These are phyloP conservation scores for Saccharomycopsis malanga DNA, from an alignment of 805 yeast genomes.

Conservation along the genomic window DNA sequence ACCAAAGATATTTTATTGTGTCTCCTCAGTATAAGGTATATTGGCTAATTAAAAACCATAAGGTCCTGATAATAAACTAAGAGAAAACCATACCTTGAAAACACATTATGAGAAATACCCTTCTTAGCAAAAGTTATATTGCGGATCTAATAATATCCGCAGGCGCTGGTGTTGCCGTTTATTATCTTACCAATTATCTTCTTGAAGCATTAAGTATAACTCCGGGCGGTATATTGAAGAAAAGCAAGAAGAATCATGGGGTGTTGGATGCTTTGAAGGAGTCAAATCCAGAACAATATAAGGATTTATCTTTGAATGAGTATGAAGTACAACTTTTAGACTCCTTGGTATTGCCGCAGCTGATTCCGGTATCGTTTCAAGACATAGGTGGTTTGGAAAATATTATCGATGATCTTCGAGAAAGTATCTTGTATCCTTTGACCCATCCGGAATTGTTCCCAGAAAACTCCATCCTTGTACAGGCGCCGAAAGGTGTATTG, in stretches of 20 bases:
- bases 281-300: slow-evolving; percentile 47
- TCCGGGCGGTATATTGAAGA: slow-evolving; percentile 34
- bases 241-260: slow-evolving; percentile 51
- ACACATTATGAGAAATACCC: not conserved
- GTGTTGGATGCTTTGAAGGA: slow-evolving; percentile 51
- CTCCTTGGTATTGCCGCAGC: slow-evolving; percentile 77
- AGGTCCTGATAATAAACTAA: too few species aligned
- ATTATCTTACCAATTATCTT: slow-evolving; percentile 47
- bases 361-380: slow-evolving; percentile 64
- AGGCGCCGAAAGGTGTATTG: slow-evolving; percentile 91
- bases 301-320: slow-evolving; percentile 45
- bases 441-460: slow-evolving; percentile 67
- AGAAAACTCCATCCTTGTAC: slow-evolving; percentile 59
- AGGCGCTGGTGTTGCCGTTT: slow-evolving; percentile 65
- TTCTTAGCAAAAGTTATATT: slow-evolving; percentile 28
- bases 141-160: slow-evolving; percentile 44
- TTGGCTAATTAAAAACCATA: too few species aligned
- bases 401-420: slow-evolving; percentile 78
- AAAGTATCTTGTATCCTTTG: slow-evolving; percentile 82
- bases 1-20: too few species aligned
- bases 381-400: slow-evolving; percentile 87
- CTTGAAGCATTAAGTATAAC: slow-evolving; percentile 24
- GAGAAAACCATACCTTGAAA: too few species aligned
- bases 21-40: too few species aligned
- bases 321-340: slow-evolving; percentile 77